Evolutionary conservation across 371 early-diverging fungal genomes (phyloP).

Genomic region (Apophysomyces elegans): DNA sequence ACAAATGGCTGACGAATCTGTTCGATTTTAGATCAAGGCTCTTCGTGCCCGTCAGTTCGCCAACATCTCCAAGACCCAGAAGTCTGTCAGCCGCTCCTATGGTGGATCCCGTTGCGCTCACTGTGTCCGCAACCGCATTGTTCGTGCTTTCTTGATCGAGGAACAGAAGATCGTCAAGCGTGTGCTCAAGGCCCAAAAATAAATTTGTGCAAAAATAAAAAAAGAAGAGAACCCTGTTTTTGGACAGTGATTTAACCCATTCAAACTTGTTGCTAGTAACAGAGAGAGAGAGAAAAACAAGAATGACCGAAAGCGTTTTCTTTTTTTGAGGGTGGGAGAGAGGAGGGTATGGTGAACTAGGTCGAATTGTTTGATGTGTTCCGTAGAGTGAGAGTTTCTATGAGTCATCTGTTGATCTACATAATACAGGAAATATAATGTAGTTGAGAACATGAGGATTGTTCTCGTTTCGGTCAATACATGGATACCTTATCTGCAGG

Average conservation of each 20-base stretch:
- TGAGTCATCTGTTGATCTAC: too few relatives aligned
- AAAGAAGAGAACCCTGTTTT: neutral
- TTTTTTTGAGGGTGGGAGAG: too few relatives aligned
- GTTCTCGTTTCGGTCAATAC: too few relatives aligned
- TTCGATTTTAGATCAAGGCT: slow-evolving; percentile 73
- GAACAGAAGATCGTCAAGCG: slow-evolving; percentile 99
- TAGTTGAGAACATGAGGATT: too few relatives aligned
- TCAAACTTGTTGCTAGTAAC: neutral
- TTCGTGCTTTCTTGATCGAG: slow-evolving; percentile 98
- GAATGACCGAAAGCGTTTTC: too few relatives aligned
- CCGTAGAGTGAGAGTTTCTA: too few relatives aligned
- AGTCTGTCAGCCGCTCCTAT: slow-evolving; percentile 95
- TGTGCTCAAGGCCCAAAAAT: slow-evolving; percentile 85
- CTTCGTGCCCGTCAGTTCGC: slow-evolving; percentile 92
- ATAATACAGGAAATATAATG: too few relatives aligned
- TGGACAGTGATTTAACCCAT: neutral
- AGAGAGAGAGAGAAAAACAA: neutral
- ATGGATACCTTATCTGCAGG: too few relatives aligned
- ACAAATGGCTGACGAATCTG: neutral
- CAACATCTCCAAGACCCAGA: slow-evolving; percentile 90
- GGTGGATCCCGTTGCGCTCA: slow-evolving; percentile 94
- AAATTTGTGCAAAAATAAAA: slow-evolving; percentile 18
- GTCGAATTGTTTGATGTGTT: too few relatives aligned
- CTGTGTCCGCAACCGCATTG: slow-evolving; percentile 95
- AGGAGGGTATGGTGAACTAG: too few relatives aligned